Conservation (phyloP, 2,329 filamentous ascomycete species). For the Microsporum audouinii region DNA sequence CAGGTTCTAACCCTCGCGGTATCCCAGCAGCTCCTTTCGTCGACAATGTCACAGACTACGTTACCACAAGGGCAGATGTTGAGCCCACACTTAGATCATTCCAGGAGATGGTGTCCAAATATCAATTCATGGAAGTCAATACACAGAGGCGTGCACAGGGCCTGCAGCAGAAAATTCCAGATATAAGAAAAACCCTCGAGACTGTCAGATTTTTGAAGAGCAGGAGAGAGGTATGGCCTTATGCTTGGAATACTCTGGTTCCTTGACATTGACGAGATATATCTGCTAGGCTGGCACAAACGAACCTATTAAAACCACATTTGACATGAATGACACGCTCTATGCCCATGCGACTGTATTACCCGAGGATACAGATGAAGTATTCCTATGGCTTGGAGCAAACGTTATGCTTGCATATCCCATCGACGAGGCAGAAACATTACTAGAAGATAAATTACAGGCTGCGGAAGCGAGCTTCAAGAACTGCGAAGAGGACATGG, state of each 20-base stretch:
- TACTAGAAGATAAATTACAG: slow-evolving; percentile 64
- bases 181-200: slow-evolving; percentile 91
- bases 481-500: slow-evolving; percentile 94
- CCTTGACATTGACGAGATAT: neutral
- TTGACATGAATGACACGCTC: slow-evolving; percentile 92
- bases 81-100: slow-evolving; percentile 37
- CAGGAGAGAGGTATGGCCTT: slow-evolving; percentile 51
- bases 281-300: slow-evolving; percentile 23
- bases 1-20: slow-evolving; percentile 34
- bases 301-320: slow-evolving; percentile 71
- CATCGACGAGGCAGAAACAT: slow-evolving; percentile 68
- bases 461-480: slow-evolving; percentile 67
- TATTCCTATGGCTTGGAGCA: slow-evolving; percentile 95
- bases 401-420: slow-evolving; percentile 98
- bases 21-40: slow-evolving; percentile 39
- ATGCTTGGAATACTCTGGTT: neutral
- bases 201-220: slow-evolving; percentile 77
- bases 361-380: slow-evolving; percentile 62
- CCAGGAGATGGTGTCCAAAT: slow-evolving; percentile 61
- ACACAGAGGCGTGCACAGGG: slow-evolving; percentile 71
- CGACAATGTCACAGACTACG: slow-evolving; percentile 38
- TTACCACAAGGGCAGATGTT: slow-evolving; percentile 35
- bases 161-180: slow-evolving; percentile 87
- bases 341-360: slow-evolving; percentile 78
- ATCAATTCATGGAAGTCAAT: slow-evolving; percentile 98